A percentile compares a stretch with the other conserved stretches of the same genome.
These are phyloP conservation scores for Mortierella antarctica DNA, from an alignment of 192 early-diverging fungal genomes.

Conservation along the genomic window DNA sequence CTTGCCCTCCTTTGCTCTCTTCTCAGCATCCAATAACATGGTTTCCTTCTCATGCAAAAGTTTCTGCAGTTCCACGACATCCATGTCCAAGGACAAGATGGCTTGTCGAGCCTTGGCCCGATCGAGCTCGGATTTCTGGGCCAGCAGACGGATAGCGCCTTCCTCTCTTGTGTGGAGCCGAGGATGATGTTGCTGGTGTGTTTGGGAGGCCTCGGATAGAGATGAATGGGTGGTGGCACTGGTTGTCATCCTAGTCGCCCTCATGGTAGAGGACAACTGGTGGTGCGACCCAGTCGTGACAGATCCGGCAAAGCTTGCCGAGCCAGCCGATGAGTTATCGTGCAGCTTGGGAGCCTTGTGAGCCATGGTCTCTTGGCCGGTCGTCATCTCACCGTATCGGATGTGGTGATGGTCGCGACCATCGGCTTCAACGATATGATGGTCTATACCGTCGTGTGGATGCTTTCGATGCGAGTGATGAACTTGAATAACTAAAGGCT, in stretches of 20 bases:
- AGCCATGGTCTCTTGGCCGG: background rate
- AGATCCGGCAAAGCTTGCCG: too few relatives aligned
- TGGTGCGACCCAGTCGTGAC: too few relatives aligned
- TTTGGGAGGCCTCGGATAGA: too few relatives aligned
- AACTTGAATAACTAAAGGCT: conserved; percentile 12
- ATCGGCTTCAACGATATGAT: conserved; percentile 14
- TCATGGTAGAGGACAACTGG: too few relatives aligned
- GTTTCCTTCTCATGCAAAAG: conserved; percentile 7
- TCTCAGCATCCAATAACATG: background rate
- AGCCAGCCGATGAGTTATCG: background rate
- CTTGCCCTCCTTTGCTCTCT: too few relatives aligned
- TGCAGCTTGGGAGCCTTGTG: conserved; percentile 5
- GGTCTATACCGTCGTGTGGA: conserved; percentile 6
- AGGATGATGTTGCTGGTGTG: background rate
- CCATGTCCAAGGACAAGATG: conserved; percentile 8
- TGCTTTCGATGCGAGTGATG: conserved; percentile 15
- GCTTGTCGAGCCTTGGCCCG: background rate
- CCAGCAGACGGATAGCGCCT: background rate
- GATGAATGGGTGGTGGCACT: too few relatives aligned
- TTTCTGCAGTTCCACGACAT: conserved; percentile 10
- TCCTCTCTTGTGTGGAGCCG: conserved; percentile 4
- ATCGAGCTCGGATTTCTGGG: conserved; percentile 16
- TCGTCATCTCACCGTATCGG: conserved; percentile 1
- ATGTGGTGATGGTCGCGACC: conserved; percentile 26
- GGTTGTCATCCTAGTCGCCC: too few relatives aligned